phyloP scores from a whole-genome alignment of 2,329 filamentous ascomycete genomes.

The Penicillium hordei region DNA sequence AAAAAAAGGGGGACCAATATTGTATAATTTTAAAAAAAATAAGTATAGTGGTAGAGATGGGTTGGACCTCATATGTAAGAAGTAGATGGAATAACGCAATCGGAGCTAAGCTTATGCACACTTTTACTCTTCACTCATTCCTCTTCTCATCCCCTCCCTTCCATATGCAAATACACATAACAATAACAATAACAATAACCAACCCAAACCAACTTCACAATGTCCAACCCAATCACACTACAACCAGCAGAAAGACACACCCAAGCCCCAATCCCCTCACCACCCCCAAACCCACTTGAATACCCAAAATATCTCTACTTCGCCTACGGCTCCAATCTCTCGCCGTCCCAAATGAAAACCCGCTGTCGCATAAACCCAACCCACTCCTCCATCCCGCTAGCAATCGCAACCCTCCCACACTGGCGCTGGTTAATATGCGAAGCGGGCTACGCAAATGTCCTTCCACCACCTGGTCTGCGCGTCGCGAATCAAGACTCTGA shows the following conservation, averaged over 20 bases:
- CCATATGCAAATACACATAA: not conserved
- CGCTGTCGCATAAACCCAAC: conserved; percentile 37
- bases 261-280: conserved; percentile 18
- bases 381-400: conserved; percentile 37
- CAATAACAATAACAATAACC: not conserved
- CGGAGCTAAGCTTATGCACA: not conserved
- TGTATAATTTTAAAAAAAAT: not conserved
- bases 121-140: not conserved
- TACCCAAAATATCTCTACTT: conserved; percentile 40
- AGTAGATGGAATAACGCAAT: not conserved
- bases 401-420: conserved; percentile 39
- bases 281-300: conserved; percentile 6
- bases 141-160: not conserved
- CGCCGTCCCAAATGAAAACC: conserved; percentile 41
- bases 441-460: conserved; percentile 44
- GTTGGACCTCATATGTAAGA: not conserved
- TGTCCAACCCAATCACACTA: not conserved
- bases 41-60: not conserved
- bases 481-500: conserved; percentile 20
- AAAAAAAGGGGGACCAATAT: too few species aligned
- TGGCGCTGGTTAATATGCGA: conserved; percentile 47
- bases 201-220: not conserved
- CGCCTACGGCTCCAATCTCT: conserved; percentile 48
- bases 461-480: conserved; percentile 30
- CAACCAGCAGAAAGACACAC: conserved; percentile 9